phyloP scores from a whole-genome alignment of 768 basidiomycete genomes.

The Leccinum barrowsii region DNA sequence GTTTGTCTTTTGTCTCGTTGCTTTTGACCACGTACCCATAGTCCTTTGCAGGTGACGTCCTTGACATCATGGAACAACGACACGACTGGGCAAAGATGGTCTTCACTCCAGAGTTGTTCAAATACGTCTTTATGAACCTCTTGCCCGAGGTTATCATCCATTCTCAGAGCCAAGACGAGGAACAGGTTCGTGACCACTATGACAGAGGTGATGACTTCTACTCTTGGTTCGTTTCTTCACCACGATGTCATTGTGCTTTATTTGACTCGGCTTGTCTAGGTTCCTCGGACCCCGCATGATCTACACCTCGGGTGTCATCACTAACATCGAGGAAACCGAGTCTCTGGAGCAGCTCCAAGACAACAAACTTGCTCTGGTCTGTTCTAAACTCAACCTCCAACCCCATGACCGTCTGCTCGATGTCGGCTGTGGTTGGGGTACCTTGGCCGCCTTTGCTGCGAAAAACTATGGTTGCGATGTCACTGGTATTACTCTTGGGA shows the following conservation, averaged over 20 bases:
- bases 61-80: slow-evolving; percentile 90
- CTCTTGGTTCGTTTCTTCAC: slow-evolving; percentile 49
- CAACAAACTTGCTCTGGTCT: slow-evolving; percentile 95
- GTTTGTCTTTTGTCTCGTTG: slow-evolving; percentile 37
- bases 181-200: slow-evolving; percentile 94
- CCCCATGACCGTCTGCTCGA: slow-evolving; percentile 82
- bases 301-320: slow-evolving; percentile 91
- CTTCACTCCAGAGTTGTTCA: slow-evolving; percentile 89
- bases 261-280: slow-evolving; percentile 36
- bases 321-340: slow-evolving; percentile 65
- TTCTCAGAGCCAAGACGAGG: slow-evolving; percentile 87
- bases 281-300: slow-evolving; percentile 96
- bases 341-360: slow-evolving; percentile 94
- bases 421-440: slow-evolving; percentile 96
- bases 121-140: slow-evolving; percentile 84
- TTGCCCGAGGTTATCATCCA: slow-evolving; percentile 94
- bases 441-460: slow-evolving; percentile 88
- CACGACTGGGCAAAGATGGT: slow-evolving; percentile 94
- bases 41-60: slow-evolving; percentile 67
- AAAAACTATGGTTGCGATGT: slow-evolving; percentile 98
- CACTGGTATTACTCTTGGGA: slow-evolving; percentile 90
- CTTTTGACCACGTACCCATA: background rate
- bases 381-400: slow-evolving; percentile 88
- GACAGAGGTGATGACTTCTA: slow-evolving; percentile 98
- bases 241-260: background rate